Base-by-base conservation (phyloP, 2,329 filamentous ascomycete genomes). In the Hypomyces rosellus region DNA sequence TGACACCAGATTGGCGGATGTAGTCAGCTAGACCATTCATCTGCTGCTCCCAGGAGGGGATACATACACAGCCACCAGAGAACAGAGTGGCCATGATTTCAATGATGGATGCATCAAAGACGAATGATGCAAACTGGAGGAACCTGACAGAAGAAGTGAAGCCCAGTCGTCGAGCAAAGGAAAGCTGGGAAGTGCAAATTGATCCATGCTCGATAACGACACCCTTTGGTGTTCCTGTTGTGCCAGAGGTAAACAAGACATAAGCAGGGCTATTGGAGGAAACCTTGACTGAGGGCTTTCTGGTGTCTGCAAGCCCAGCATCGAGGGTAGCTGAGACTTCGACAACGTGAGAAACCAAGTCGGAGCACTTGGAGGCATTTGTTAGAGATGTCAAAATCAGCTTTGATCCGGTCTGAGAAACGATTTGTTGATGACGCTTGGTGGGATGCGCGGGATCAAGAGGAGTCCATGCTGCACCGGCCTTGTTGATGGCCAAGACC, bases 81-180 rank as follows among this genome's bases (percentile, higher is more conserved):
- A 53, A 3, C n/a, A 56, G 45, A 0, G 49, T 30, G 2, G 49
- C 36, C 3, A 54, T 7, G 2, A 56, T 54, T 33, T 56, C 54
- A 6, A 44, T 22, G 11, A 56, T 16, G 4, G 47, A 50, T 3
- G 50, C 48, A 5, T 58, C 56, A 15, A 56, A 57, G 12, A 45
- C 53, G 5, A 46, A 54, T 1, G 55, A 52, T 6, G 55, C 46
- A 48, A 58, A 57, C 1, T 58, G 50, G 5, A 57, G 51, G 34
- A 48, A 22, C 14, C 30, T 34, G 11, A 34, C n/a, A 4, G 46
- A 33, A 2, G 12, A 16, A 1, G 16, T 38, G 5, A 51, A 1
- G 0, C 37, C 44, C 3, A 50, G 12, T 2, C 37, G 15, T 6
- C 2, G 15, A 5, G 30, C 42, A 14, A 40, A 13, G 3, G 43